A percentile compares a stretch with the other conserved stretches of the same genome.
phyloP scores from a whole-genome alignment of 768 basidiomycete species.

The Leccinum sublutescens region DNA sequence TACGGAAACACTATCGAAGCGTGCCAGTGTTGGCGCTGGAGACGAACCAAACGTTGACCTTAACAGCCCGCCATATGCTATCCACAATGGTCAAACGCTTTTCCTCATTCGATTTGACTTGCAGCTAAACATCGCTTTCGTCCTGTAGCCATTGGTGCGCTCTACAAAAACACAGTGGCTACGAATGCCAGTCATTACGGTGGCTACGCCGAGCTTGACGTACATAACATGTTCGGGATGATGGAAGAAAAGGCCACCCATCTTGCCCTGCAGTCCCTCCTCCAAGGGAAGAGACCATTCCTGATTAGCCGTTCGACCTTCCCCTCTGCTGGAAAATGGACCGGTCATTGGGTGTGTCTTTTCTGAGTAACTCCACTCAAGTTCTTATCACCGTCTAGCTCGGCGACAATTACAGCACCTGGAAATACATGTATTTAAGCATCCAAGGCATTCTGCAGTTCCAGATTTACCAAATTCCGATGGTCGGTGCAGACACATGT shows the following conservation, averaged over 20 bases:
- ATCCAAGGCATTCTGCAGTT: slow-evolving; percentile 83
- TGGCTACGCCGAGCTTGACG: slow-evolving; percentile 62
- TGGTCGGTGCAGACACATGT: slow-evolving; percentile 76
- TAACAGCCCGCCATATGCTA: slow-evolving; percentile 62
- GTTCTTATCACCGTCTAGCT: slow-evolving; percentile 39
- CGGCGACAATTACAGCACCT: slow-evolving; percentile 75
- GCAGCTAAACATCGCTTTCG: background rate
- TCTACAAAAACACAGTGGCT: slow-evolving; percentile 59
- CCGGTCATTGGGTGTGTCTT: slow-evolving; percentile 62
- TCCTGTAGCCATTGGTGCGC: slow-evolving; percentile 44
- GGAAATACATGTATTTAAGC: slow-evolving; percentile 67
- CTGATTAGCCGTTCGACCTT: slow-evolving; percentile 70
- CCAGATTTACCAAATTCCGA: slow-evolving; percentile 82
- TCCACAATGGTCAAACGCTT: slow-evolving; percentile 59
- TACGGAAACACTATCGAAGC: slow-evolving; percentile 30
- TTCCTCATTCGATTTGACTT: background rate
- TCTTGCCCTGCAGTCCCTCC: slow-evolving; percentile 51
- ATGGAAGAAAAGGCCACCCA: slow-evolving; percentile 72
- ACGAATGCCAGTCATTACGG: slow-evolving; percentile 70
- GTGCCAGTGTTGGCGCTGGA: slow-evolving; percentile 49
- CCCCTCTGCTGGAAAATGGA: slow-evolving; percentile 65
- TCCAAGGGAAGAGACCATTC: slow-evolving; percentile 65
- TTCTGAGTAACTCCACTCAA: no score
- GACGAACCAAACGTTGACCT: slow-evolving; percentile 47
- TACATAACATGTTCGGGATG: slow-evolving; percentile 71